Evolutionary conservation across 208 protist genomes (phyloP), one percentile per base, ranked within the genome.

Genomic region (Acanthamoeba lenticulata): DNA sequence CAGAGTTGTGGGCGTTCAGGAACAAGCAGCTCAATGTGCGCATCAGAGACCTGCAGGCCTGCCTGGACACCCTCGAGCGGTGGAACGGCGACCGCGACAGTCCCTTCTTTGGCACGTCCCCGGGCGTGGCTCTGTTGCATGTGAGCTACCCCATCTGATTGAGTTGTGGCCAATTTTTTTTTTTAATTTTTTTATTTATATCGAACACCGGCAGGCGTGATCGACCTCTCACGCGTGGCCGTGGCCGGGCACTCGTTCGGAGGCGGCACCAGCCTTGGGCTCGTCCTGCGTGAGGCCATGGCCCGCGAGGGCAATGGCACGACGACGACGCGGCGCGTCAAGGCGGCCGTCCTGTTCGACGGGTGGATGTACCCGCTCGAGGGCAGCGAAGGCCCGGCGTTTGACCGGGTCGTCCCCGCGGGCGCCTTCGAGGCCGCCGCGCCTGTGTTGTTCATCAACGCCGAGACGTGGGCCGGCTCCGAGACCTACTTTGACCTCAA

Each of bases 1-100:
- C 36, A 90, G 83, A 90, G 42, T 29, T 72, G 83, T 90, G 83
- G 83, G 36, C 65, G 52, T 90, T 90, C 57, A 19, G 83, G 5
- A 36, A 90, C 27, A 27, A 36, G 24, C 83, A 90, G 55, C 45
- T 90, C 36, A 27, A 69, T 11, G 40, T 69, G 13, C 83, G 83
- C 13, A 36, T 90, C 5, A 24, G 69, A 3, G 83, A 90, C 55
- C 83, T 90, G 21, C 34, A 90, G 32, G n/a, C 47, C 34, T 62
- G 52, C 38, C 52, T 90, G 17, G 83, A 90, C 40, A 90, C 34
- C n/a, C 21, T 90, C 27, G 17, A 42, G 5, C 32, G 57, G 17
- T 69, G 47, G 83, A 90, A 90, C 34, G 44, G 32, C 55, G 47
- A 62, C 40, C 2, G 0, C 21, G 83, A 69, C 2, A 52, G 52